phyloP scores from a whole-genome alignment of 2,329 filamentous ascomycete genomes.

The Curvularia lunata region DNA sequence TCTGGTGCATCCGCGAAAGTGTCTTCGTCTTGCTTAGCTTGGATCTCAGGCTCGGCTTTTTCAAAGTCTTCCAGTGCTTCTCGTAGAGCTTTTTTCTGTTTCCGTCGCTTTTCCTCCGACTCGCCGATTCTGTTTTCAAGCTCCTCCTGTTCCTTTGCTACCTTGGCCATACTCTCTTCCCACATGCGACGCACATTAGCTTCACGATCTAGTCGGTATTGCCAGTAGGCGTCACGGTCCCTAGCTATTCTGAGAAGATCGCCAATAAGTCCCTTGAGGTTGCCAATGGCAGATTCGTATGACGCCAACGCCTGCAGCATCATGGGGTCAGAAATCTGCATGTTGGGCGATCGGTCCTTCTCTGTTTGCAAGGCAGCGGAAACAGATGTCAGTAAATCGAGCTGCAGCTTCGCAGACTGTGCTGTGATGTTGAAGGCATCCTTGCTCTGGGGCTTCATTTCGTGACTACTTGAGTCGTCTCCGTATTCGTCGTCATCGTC shows the following conservation, averaged over 20 bases:
- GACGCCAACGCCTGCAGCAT: slow-evolving; percentile 79
- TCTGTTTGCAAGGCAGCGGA: slow-evolving; percentile 80
- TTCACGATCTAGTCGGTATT: slow-evolving; percentile 90
- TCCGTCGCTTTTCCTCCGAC: slow-evolving; percentile 85
- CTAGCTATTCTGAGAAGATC: slow-evolving; percentile 90
- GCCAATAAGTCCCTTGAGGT: slow-evolving; percentile 81
- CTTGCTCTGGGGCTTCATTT: slow-evolving; percentile 75
- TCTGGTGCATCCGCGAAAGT: slow-evolving; percentile 45
- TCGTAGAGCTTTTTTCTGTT: slow-evolving; percentile 86
- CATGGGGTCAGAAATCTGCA: slow-evolving; percentile 76
- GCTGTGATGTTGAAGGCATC: slow-evolving; percentile 97
- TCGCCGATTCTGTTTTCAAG: slow-evolving; percentile 87
- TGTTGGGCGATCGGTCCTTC: slow-evolving; percentile 69
- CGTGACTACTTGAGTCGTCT: slow-evolving; percentile 80
- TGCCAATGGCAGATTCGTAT: slow-evolving; percentile 88
- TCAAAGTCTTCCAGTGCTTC: slow-evolving; percentile 74
- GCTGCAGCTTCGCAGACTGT: slow-evolving; percentile 89
- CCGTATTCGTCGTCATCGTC: slow-evolving; percentile 74
- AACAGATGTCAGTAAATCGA: slow-evolving; percentile 87
- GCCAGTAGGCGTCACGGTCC: slow-evolving; percentile 96
- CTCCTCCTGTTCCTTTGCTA: slow-evolving; percentile 93
- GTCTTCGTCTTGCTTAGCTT: slow-evolving; percentile 32
- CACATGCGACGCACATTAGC: slow-evolving; percentile 92
- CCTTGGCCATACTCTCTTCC: slow-evolving; percentile 96
- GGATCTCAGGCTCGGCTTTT: slow-evolving; percentile 22